phyloP scores from a whole-genome alignment of 169 alveolate species.

The Fabrea salina region DNA sequence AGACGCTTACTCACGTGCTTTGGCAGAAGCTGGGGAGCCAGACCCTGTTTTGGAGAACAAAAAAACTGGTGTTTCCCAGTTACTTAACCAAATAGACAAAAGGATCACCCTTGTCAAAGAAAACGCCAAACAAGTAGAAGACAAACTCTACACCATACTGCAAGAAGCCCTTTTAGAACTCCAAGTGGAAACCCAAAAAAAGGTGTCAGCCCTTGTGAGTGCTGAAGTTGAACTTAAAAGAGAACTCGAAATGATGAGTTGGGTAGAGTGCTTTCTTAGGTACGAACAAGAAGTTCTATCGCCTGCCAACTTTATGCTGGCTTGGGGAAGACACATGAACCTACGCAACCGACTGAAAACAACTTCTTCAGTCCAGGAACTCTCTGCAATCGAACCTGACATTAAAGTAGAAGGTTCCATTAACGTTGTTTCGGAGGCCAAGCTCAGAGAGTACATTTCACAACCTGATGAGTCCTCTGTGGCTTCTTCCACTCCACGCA shows the following conservation, averaged over 20 bases:
- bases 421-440: not conserved
- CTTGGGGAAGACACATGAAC: slow-evolving; percentile 49
- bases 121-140: slow-evolving; percentile 33
- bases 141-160: slow-evolving; percentile 32
- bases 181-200: slow-evolving; percentile 38
- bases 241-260: slow-evolving; percentile 38
- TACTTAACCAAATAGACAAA: slow-evolving; percentile 28
- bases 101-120: slow-evolving; percentile 34
- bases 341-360: not conserved
- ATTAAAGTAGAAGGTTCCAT: slow-evolving; percentile 8
- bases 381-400: not conserved
- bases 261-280: slow-evolving; percentile 48
- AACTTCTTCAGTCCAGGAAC: not conserved
- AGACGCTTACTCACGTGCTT: slow-evolving; percentile 43
- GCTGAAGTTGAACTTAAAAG: slow-evolving; percentile 44
- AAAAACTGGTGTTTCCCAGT: slow-evolving; percentile 29
- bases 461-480: not conserved
- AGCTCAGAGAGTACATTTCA: not conserved
- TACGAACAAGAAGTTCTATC: slow-evolving; percentile 38
- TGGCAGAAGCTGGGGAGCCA: slow-evolving; percentile 31
- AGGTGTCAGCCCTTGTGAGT: slow-evolving; percentile 38
- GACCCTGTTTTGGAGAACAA: slow-evolving; percentile 44
- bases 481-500: slow-evolving; percentile 6
- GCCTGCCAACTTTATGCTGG: slow-evolving; percentile 40
- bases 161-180: slow-evolving; percentile 40